Evolutionary conservation across 331 rosid genomes (phyloP), one percentile per base, ranked within the genome.

Genomic region (Phaseolus coccineus): DNA sequence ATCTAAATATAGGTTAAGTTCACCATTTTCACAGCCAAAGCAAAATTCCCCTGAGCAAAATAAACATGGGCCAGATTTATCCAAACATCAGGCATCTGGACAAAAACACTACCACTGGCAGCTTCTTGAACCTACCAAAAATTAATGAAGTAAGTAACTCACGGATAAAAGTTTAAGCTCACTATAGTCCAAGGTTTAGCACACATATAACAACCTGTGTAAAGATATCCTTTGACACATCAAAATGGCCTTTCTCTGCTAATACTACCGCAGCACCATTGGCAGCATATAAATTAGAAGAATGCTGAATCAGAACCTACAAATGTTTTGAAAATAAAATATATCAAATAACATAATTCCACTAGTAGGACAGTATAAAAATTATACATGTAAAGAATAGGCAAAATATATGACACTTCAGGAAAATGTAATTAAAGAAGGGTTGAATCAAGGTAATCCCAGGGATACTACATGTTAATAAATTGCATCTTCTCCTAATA

Each of bases 1-100:
- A 72, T 73, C 69, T 30, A 73, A 58, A 66, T 40, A 76, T 51
- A 66, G 19, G 37, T 50, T 39, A 63, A 76, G 61, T 77, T 80
- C 73, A 91, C 99, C 99, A 96, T 96, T 90, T 96, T 96, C 74
- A 96, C 98, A 11, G 99, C 97, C 87, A 96, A 87, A 57, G 98
- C 53, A 74, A 91, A 96, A 88, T 93, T 96, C 12, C 98, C 99
- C 83, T 91, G 98, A 64, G 99, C 97, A 89, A 96, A 96, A 86
- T 96, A 96, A 76, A 96, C 98, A 84, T 96, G 99, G 2, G 97
- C 99, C 88, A 96, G 84, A 84, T 96, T 96, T 77, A 96, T 93
- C 99, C 99, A 93, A 82, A 96, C 99, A 80, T 96, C 99, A 47
- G 99, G 97, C 97, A 93, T 96, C 93, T 96, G 98, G 84, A 96